Evolutionary conservation across 2,329 filamentous ascomycete genomes (phyloP).

Genomic region (Rhytidhysteron rufulum): DNA sequence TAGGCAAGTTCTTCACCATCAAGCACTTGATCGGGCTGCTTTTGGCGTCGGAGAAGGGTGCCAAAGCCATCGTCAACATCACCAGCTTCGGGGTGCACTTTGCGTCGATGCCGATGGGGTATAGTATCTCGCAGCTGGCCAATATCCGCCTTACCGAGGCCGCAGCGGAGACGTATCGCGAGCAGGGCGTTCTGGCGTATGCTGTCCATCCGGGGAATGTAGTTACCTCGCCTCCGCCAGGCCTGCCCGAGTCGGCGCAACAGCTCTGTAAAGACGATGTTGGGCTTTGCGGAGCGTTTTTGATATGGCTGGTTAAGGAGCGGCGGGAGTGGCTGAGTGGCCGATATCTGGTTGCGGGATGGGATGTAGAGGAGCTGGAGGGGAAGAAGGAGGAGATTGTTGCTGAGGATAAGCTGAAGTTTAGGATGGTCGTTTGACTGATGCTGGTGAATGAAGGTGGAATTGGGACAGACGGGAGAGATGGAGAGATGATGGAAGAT

Average conservation of each 20-base stretch:
- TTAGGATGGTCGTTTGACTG: conserved; percentile 8
- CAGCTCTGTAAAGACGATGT: no score
- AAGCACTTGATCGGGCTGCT: background rate
- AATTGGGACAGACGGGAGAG: no score
- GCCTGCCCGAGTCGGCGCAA: no score
- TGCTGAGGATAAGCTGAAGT: conserved; percentile 16
- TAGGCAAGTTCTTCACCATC: background rate
- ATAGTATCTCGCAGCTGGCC: no score
- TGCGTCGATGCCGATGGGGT: background rate
- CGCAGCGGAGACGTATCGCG: no score
- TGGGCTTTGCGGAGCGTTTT: background rate
- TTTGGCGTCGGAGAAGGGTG: background rate
- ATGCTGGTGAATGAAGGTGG: no score
- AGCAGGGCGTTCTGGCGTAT: no score
- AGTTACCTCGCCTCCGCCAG: no score
- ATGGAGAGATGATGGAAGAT: no score
- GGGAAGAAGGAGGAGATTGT: conserved; percentile 17
- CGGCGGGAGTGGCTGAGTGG: conserved; percentile 1
- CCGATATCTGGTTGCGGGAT: conserved; percentile 5
- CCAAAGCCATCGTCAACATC: conserved; percentile 1
- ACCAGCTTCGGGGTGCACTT: conserved; percentile 2
- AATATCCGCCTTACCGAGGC: no score
- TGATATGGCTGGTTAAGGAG: conserved; percentile 1
- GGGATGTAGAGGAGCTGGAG: conserved; percentile 18
- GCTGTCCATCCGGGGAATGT: no score